Conservation (phyloP, 2,329 filamentous ascomycete species). For the Penicillium verrucosum region DNA sequence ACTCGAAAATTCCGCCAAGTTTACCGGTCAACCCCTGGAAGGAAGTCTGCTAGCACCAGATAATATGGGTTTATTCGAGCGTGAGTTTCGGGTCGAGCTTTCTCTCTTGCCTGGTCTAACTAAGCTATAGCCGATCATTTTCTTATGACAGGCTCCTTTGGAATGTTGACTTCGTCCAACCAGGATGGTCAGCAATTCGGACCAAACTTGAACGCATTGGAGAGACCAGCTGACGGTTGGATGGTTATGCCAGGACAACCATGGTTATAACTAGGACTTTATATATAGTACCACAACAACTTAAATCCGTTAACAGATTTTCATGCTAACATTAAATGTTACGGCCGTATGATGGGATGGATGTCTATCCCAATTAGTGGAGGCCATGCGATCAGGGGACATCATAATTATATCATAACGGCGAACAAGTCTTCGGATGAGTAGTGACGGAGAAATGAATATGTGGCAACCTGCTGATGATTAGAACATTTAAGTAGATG, state of each 20-base stretch:
- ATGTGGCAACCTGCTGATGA: not conserved
- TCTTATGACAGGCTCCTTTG: not conserved
- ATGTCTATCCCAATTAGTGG: not conserved
- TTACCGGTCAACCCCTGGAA: not conserved
- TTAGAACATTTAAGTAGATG: not conserved
- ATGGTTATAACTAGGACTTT: not conserved
- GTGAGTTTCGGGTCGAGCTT: not conserved
- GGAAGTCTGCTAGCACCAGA: not conserved
- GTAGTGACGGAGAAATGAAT: not conserved
- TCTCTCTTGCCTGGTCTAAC: not conserved
- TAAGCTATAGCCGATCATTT: not conserved
- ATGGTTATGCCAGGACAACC: not conserved
- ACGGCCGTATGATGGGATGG: not conserved
- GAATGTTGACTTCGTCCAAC: not conserved
- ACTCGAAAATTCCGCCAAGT: not conserved
- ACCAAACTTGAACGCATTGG: not conserved
- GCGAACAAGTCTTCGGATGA: not conserved
- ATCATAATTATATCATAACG: not conserved
- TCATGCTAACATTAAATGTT: too few species aligned
- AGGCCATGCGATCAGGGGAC: not conserved
- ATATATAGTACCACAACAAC: too few species aligned
- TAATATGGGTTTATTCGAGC: not conserved
- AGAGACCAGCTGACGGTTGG: not conserved
- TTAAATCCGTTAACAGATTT: not conserved
- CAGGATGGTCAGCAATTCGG: not conserved